A percentile compares a stretch with the other conserved stretches of the same genome.
Conservation (phyloP, 805 yeast species). For the Candida qinlingensis region DNA sequence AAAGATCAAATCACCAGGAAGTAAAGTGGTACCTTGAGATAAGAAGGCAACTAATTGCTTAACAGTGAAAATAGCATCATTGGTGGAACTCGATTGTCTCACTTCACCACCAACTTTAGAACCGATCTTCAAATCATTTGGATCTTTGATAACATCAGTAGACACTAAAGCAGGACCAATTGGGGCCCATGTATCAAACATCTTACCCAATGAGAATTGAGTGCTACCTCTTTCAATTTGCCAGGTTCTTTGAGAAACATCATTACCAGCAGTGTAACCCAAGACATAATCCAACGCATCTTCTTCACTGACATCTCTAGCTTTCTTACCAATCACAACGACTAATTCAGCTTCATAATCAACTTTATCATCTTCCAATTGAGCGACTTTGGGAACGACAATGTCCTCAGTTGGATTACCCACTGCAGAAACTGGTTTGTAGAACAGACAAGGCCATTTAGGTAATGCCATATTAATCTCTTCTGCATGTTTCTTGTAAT, state of each 20-base stretch:
- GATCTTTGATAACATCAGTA: constrained; percentile 22
- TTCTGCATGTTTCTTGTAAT: constrained; percentile 38
- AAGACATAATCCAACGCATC: constrained; percentile 41
- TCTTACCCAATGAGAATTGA: constrained; percentile 47
- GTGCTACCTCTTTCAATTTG: constrained; percentile 46
- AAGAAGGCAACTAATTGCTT: constrained; percentile 39
- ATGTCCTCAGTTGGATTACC: constrained; percentile 40
- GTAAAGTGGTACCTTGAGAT: constrained; percentile 44
- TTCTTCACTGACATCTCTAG: constrained; percentile 34
- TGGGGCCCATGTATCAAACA: constrained; percentile 52
- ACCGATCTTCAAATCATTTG: constrained; percentile 29
- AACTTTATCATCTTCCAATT: constrained; percentile 24
- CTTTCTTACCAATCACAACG: constrained; percentile 44
- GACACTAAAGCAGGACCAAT: constrained; percentile 49
- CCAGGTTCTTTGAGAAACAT: constrained; percentile 50
- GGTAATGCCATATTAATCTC: constrained; percentile 40
- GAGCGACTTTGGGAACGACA: constrained; percentile 35
- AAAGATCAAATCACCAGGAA: constrained; percentile 47
- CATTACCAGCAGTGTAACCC: constrained; percentile 50
- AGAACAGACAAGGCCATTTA: constrained; percentile 41
- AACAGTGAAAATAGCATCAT: constrained; percentile 44
- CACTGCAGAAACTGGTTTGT: constrained; percentile 42
- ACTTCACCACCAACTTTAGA: constrained; percentile 41
- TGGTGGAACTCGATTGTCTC: constrained; percentile 39
- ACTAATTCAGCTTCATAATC: constrained; percentile 54